These are phyloP conservation scores for Clitopilus passeckerianus DNA, from an alignment of 768 basidiomycete species.

Conservation along the genomic window DNA sequence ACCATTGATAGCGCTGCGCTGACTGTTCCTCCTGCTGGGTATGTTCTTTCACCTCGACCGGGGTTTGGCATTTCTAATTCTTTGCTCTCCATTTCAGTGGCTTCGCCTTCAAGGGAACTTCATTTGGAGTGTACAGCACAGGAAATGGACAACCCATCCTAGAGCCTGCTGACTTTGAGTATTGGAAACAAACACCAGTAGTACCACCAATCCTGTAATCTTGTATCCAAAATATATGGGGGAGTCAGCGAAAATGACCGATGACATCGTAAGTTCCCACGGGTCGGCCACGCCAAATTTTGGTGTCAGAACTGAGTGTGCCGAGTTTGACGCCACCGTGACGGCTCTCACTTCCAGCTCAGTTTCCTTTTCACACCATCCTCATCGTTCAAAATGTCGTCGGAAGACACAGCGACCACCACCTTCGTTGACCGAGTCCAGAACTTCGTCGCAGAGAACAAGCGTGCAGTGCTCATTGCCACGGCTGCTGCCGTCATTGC, in stretches of 20 bases:
- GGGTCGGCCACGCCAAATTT: not conserved
- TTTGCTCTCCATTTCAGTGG: constrained; percentile 18
- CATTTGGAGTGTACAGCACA: constrained; percentile 32
- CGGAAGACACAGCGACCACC: constrained; percentile 3
- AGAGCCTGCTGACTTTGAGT: constrained; percentile 28
- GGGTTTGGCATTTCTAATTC: not conserved
- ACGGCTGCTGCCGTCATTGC: constrained; percentile 69
- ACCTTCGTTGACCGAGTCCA: constrained; percentile 58
- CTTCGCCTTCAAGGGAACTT: constrained; percentile 32
- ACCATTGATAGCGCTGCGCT: constrained; percentile 26
- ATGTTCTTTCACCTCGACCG: constrained; percentile 3
- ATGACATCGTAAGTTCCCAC: not conserved
- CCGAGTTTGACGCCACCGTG: not conserved
- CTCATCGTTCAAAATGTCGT: not conserved
- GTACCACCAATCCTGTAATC: not conserved
- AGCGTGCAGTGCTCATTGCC: constrained; percentile 67
- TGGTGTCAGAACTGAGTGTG: not conserved
- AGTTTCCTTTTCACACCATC: not conserved
- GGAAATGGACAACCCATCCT: constrained; percentile 32
- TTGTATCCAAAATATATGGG: not conserved
- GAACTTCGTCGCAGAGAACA: constrained; percentile 71
- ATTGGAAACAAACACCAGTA: constrained; percentile 27
- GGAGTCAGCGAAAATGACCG: not conserved
- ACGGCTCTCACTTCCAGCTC: not conserved
- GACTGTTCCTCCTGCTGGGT: constrained; percentile 29